A percentile compares a stretch with the other conserved stretches of the same genome.
These are phyloP conservation scores for Exophiala calicioides DNA, from an alignment of 2,329 filamentous ascomycete genomes.

Conservation along the genomic window DNA sequence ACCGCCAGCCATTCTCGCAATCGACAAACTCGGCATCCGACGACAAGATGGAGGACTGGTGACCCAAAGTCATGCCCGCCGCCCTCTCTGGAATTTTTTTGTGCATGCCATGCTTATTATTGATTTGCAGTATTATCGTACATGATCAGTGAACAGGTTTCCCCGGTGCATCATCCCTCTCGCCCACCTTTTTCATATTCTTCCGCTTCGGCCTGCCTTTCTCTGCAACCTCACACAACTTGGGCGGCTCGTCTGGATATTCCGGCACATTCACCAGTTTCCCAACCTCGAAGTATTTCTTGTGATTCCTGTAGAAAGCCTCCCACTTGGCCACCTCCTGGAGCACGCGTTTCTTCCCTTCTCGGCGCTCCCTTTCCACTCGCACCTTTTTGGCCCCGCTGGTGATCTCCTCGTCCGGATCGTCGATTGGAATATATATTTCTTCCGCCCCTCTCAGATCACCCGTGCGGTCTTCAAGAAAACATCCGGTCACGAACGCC, in stretches of 20 bases:
- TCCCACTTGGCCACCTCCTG: conserved; percentile 78
- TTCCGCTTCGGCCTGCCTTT: conserved; percentile 62
- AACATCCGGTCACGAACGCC: conserved; percentile 91
- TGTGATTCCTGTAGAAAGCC: conserved; percentile 74
- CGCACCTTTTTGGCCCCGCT: conserved; percentile 50
- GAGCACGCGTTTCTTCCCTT: conserved; percentile 65
- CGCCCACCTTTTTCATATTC: conserved; percentile 29
- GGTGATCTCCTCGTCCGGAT: conserved; percentile 51
- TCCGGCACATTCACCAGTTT: conserved; percentile 58
- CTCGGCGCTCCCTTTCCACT: conserved; percentile 63
- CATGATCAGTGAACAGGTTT: conserved; percentile 30
- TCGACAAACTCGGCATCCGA: neutral
- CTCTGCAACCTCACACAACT: conserved; percentile 70
- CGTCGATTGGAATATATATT: conserved; percentile 73
- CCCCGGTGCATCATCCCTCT: conserved; percentile 20
- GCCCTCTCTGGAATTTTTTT: neutral
- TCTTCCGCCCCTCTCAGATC: conserved; percentile 86
- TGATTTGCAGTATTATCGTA: neutral
- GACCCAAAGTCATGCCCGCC: neutral
- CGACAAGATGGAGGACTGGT: too few species aligned
- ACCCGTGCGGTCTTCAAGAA: conserved; percentile 76
- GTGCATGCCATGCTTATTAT: neutral
- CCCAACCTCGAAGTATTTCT: conserved; percentile 81
- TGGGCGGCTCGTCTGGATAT: conserved; percentile 53
- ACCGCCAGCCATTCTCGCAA: too few species aligned